Evolutionary conservation across 1,139 yeast species (phyloP).

Genomic region (Protomyces macrosporus): DNA sequence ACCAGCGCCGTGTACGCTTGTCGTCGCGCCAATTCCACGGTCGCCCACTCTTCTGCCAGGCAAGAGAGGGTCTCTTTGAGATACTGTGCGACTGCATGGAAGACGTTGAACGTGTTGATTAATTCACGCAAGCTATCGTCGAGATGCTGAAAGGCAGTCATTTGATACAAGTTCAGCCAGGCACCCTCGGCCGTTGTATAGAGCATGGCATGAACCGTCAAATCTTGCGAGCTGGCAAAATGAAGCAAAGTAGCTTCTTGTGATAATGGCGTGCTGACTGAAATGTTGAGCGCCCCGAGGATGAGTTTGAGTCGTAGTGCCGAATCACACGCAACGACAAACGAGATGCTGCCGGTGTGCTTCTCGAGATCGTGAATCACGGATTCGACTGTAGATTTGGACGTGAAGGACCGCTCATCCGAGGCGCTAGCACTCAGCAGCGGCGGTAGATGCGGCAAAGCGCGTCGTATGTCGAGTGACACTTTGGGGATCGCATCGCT

Average conservation of each 20-base stretch:
- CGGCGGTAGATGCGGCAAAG: not conserved
- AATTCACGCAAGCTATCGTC: not conserved
- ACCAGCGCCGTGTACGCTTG: conserved; percentile 4
- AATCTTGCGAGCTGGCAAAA: not conserved
- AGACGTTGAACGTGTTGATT: conserved; percentile 13
- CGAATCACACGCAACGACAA: not conserved
- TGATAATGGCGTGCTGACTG: not conserved
- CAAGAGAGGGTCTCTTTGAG: conserved; percentile 26
- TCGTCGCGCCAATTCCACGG: conserved; percentile 9
- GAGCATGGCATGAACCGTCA: conserved; percentile 3
- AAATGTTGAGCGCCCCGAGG: not conserved
- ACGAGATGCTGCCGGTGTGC: not conserved
- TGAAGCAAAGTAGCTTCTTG: not conserved
- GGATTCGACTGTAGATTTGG: not conserved
- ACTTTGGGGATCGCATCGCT: not conserved
- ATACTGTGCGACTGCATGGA: conserved; percentile 23
- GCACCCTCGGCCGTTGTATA: not conserved
- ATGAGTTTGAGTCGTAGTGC: not conserved
- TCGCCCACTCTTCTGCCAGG: conserved; percentile 28
- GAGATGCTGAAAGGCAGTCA: not conserved
- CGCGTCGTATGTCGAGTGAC: not conserved
- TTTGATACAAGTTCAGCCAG: not conserved
- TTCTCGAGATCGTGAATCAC: conserved; percentile 16
- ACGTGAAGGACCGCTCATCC: conserved; percentile 1
- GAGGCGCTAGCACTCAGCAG: not conserved